Evolutionary conservation across 345 rosid genomes (phyloP), one percentile per base, ranked within the genome.

Genomic region (Geranium rotundifolium): DNA sequence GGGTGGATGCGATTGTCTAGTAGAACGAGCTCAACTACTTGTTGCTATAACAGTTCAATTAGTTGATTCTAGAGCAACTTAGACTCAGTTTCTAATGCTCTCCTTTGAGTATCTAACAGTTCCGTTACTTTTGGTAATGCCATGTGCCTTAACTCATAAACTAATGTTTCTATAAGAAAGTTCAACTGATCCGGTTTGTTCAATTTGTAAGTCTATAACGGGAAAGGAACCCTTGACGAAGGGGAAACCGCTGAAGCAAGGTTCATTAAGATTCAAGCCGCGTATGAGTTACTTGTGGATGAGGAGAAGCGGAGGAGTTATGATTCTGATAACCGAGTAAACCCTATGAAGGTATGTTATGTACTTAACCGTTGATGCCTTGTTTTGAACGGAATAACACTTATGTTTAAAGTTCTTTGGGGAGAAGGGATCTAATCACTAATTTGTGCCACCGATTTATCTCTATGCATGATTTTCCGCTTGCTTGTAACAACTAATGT

Each of bases 261-360:
- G 77, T 93, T 93, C 83, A 93, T 93, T 62, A 93, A 87, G 85
- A 89, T 93, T 74, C 99, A 93, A 69, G 99, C 96, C 54, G 99
- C 99, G 20, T 93, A 93, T 57, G 99, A 93, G 78, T 70, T 93
- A 79, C 95, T 93, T 16, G 73, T 87, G 79, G 95, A 89, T 72
- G 81, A 66, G 23, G 97, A 86, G 17, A 82, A 81, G 65, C 79
- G 84, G 61, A 77, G 80, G 70, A 83, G 85, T 50, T 92, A 92
- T 19, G 99, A 92, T 71, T 74, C 65, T 80, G 97, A 89, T 69
- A 83, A 87, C 71, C 72, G 87, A 61, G 89, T 80, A 56, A 89
- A 84, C 73, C 99, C 99, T 1, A 79, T 89, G 99, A 92, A 89
- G 93, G 96, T 84, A 77, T 61, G 56, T 29, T 65, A 19, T 59